Evolutionary conservation across 805 yeast species (phyloP), one percentile per base, ranked within the genome.

Genomic region (Suhomyces kilbournensis): DNA sequence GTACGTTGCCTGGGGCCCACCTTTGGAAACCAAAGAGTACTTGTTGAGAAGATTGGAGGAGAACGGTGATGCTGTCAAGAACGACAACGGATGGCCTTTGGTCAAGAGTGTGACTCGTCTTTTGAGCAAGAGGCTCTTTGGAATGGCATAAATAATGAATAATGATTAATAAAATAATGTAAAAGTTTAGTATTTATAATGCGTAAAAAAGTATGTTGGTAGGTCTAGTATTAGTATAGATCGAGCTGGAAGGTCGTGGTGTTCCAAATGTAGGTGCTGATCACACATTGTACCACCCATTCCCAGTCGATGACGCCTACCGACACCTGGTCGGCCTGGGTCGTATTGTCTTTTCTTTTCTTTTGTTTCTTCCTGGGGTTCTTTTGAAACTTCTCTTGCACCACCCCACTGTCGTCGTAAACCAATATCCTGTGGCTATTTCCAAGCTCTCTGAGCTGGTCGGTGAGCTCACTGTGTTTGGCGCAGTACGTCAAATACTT

Each of bases 1-100:
- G 73, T 92, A 93, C 67, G 97, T 92, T 56, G 96, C 97, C 15
- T 92, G 97, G 97, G 97, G 97, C 8, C 97, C 97, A 32, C 96
- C 96, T 51, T 72, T 83, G 60, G 97, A 93, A 72, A 91, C 97
- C 53, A 90, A 89, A 74, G 96, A 90, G 60, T 92, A 92, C 66
- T 73, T 92, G 55, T 75, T 85, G 56, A 85, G 98, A 76, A 83
- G 98, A 73, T 76, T 92, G 56, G 97, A 92, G 74, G 98, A 92
- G 74, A 92, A 92, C 66, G 97, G 97, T 22, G 97, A 92, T 70
- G 96, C 97, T 8, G 96, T 90, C 6, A 85, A 93, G 75, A 78
- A 79, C 51, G 94, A 88, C 68, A 86, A 85, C 57, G 94, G 96
- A n/a, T 80, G 83, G 76, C 87, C 87, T 47, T 77, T 88, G 60